A percentile compares a stretch with the other conserved stretches of the same genome.
Evolutionary conservation across 208 protist species (phyloP).

Genomic region (Wallacemonas sp.): DNA sequence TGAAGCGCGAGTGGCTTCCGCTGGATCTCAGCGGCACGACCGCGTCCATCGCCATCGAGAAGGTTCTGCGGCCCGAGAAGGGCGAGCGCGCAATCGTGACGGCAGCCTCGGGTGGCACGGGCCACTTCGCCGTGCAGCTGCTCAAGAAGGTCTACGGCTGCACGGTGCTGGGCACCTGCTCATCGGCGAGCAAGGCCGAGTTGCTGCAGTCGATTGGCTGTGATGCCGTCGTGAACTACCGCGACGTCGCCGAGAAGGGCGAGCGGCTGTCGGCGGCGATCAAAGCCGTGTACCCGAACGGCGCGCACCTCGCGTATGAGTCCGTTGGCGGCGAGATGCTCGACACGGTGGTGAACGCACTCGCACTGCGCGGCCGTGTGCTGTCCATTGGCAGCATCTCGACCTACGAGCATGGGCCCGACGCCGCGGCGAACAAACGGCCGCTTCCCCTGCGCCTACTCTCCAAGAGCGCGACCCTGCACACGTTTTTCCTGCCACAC

Average conservation of each 20-base stretch:
- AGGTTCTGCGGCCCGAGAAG: constrained; percentile 62
- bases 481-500: constrained; percentile 88
- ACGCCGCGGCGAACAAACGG: constrained; percentile 7
- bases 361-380: constrained; percentile 72
- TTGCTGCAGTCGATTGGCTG: constrained; percentile 71
- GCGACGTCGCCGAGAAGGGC: constrained; percentile 19
- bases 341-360: constrained; percentile 54
- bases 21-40: constrained; percentile 85
- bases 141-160: constrained; percentile 82
- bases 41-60: constrained; percentile 82
- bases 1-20: constrained; percentile 59
- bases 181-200: constrained; percentile 65
- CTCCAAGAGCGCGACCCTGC: constrained; percentile 75
- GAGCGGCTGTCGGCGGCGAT: constrained; percentile 32
- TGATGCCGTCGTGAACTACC: constrained; percentile 82
- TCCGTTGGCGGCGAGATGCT: constrained; percentile 88
- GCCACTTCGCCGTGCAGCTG: constrained; percentile 90
- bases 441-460: constrained; percentile 74
- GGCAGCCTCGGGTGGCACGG: constrained; percentile 89
- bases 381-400: constrained; percentile 85
- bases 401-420: constrained; percentile 43
- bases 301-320: constrained; percentile 91
- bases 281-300: constrained; percentile 46
- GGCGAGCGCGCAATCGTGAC: constrained; percentile 85
- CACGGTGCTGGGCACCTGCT: constrained; percentile 87